Percentiles rank a stretch among this genome's conserved stretches.
Evolutionary conservation across 2,329 filamentous ascomycete genomes (phyloP).

Genomic region (Colletotrichum sp.): DNA sequence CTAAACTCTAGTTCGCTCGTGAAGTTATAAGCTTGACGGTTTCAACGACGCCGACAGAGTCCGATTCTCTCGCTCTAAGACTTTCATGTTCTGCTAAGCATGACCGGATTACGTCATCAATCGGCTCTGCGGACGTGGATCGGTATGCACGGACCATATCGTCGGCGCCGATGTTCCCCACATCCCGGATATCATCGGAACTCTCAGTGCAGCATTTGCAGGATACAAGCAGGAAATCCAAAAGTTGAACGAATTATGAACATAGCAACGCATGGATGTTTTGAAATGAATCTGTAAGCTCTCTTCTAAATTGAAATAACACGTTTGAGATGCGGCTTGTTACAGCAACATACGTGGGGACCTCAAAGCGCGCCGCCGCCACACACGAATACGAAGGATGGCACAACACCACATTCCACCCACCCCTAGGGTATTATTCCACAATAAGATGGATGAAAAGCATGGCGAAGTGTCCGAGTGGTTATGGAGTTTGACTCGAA

Average conservation of each 20-base stretch:
- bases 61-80: neutral
- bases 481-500: conserved; percentile 11
- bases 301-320: rapidly evolving
- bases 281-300: rapidly evolving
- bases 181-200: neutral
- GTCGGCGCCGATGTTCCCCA: neutral
- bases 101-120: neutral
- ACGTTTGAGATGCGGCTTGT: neutral
- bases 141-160: neutral
- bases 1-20: neutral
- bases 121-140: neutral
- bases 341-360: neutral
- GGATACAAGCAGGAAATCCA: neutral
- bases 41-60: neutral
- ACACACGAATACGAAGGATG: neutral
- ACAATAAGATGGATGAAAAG: neutral
- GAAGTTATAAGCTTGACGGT: neutral
- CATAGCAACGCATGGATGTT: neutral
- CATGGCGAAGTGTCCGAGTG: conserved; percentile 11
- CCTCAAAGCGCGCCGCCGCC: no score
- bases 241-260: neutral
- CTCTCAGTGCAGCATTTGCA: neutral
- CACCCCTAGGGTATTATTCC: neutral
- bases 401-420: neutral
- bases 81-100: neutral